Evolutionary conservation across 768 basidiomycete genomes (phyloP).

Genomic region (Termitomyces sp.): DNA sequence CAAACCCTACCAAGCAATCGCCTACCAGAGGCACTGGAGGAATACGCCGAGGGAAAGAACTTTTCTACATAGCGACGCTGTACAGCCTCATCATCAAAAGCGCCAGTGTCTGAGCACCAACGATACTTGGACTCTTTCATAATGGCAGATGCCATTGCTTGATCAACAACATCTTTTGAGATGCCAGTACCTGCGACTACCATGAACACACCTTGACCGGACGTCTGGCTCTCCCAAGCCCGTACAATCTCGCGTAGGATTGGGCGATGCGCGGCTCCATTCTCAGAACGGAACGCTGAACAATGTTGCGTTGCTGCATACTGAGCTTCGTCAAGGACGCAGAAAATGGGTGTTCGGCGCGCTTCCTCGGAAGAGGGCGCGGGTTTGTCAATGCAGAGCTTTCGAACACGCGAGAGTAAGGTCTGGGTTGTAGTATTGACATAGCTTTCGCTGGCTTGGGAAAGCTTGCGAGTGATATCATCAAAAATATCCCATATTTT

Average conservation of each 20-base stretch:
- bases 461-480: conserved; percentile 27
- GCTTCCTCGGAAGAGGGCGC: conserved; percentile 9
- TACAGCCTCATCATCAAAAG: conserved; percentile 27
- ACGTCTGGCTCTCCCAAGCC: conserved; percentile 32
- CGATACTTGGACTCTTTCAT: conserved; percentile 42
- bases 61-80: conserved; percentile 31
- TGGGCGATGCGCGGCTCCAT: conserved; percentile 27
- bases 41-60: conserved; percentile 28
- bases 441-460: conserved; percentile 26
- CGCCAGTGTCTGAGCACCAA: conserved; percentile 39
- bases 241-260: conserved; percentile 37
- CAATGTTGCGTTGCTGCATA: conserved; percentile 33
- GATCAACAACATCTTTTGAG: conserved; percentile 37
- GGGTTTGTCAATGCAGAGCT: conserved; percentile 13
- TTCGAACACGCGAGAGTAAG: conserved; percentile 25
- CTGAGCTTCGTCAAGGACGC: conserved; percentile 41
- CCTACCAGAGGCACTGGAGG: conserved; percentile 21
- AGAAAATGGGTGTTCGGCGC: conserved; percentile 31
- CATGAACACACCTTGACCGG: conserved; percentile 36
- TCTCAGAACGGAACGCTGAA: conserved; percentile 31
- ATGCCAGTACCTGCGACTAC: conserved; percentile 41
- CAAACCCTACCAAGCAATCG: conserved; percentile 31
- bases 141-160: conserved; percentile 38
- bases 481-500: conserved; percentile 38
- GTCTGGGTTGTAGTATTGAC: conserved; percentile 27